phyloP scores from a whole-genome alignment of 352 stramenopile genomes.

The Phytophthora quininea region DNA sequence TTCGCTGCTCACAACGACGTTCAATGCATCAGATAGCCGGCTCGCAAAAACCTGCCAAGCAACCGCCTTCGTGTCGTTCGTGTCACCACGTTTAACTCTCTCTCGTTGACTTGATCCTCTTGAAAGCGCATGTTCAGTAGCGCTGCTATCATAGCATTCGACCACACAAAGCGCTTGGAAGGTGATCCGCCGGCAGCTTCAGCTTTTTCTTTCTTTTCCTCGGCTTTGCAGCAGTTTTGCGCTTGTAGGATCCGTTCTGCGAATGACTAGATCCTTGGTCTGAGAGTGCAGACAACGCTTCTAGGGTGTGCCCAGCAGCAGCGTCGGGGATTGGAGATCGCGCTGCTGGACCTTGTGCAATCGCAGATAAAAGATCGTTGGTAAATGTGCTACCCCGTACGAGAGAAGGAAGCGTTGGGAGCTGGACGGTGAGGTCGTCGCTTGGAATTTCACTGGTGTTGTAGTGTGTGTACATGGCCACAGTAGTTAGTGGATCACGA shows the following conservation, averaged over 20 bases:
- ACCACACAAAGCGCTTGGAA: constrained; percentile 8
- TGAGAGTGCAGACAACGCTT: not conserved
- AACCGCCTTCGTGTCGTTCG: constrained; percentile 4
- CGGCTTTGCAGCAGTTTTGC: not conserved
- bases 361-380: not conserved
- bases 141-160: constrained; percentile 2
- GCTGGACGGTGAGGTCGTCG: not conserved
- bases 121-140: constrained; percentile 7
- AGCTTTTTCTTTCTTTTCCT: too few relatives aligned
- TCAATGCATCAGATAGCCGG: not conserved
- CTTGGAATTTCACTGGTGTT: not conserved
- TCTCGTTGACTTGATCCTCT: constrained; percentile 7
- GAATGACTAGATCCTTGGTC: not conserved
- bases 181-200: not conserved
- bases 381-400: not conserved
- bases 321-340: not conserved
- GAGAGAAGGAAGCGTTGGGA: not conserved
- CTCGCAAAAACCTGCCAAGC: constrained; percentile 14
- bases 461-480: not conserved
- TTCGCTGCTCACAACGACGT: not conserved
- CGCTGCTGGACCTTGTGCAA: not conserved
- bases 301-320: not conserved
- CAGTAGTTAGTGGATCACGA: not conserved
- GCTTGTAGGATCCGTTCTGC: not conserved
- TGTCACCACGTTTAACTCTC: constrained; percentile 1